Evolutionary conservation across 176 grass and related monocot genomes (phyloP).

Genomic region (Aechmea fasciata): DNA sequence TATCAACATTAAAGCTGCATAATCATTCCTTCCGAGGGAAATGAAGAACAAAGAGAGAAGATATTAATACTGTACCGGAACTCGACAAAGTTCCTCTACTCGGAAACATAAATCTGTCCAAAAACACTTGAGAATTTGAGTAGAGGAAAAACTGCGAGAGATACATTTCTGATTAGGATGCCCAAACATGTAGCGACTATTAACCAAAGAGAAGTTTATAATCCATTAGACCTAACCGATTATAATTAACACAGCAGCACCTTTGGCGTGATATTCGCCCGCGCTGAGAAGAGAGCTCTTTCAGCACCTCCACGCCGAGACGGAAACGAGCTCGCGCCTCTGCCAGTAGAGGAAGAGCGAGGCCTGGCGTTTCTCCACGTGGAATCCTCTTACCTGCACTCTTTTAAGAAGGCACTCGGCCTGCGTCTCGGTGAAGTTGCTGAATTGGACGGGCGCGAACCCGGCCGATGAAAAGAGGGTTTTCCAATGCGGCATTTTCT

Average conservation of each 20-base stretch:
- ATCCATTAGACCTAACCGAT: not conserved
- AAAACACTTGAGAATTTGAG: not conserved
- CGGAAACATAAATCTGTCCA: not conserved
- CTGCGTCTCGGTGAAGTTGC: conserved; percentile 63
- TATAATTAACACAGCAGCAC: not conserved
- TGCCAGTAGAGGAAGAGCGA: conserved; percentile 73
- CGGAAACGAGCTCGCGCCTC: conserved; percentile 47
- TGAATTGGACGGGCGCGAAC: conserved; percentile 40
- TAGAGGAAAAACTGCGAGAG: not conserved
- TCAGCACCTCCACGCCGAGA: conserved; percentile 84
- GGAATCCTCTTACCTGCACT: conserved; percentile 73
- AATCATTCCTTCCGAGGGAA: not conserved
- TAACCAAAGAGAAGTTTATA: not conserved
- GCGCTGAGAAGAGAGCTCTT: not conserved
- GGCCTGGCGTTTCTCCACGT: conserved; percentile 57
- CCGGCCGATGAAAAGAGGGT: conserved; percentile 50
- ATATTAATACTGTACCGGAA: not conserved
- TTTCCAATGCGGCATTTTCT: conserved; percentile 44
- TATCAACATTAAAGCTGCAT: not conserved
- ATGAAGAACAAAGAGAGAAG: not conserved
- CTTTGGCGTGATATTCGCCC: not conserved
- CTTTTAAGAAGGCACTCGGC: conserved; percentile 73
- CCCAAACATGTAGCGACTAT: not conserved
- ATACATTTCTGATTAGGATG: not conserved
- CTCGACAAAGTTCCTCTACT: not conserved